Base-by-base conservation (phyloP, 2,329 filamentous ascomycete genomes). In the Magnaporthiopsis poae region DNA sequence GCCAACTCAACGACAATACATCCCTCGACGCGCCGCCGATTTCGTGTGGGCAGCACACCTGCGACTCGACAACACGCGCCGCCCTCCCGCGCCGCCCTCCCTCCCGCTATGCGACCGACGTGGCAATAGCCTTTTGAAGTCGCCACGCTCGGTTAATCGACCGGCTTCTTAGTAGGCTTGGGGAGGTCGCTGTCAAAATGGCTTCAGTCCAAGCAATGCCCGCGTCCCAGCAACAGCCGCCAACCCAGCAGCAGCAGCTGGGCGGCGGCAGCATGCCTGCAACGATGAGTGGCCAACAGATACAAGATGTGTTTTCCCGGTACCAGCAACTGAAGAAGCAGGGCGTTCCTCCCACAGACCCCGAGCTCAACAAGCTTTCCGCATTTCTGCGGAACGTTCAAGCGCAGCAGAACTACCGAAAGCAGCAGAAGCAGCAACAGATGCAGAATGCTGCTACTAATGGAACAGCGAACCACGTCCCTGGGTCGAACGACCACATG, bases 261-360 rank as follows among this genome's bases (percentile, higher is more conserved):
- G 15, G n/a, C 70, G 86, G 85, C 72, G 82, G 80, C 68, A 81
- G 82, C 68, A 81, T 92, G 75, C 84, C 88, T 66, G 80, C 83
- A 52, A 88, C 88, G 75, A 82, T 92, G 73, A 93, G 86, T 67
- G 89, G 89, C 73, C 88, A 92, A 74, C 87, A 92, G 75, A 84
- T 92, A 60, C 90, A 93, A 77, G 90, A 92, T 73, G 84, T 90
- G 71, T 90, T 84, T 70, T 79, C 81, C 93, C 92, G 91, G 84
- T 95, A 90, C 71, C 89, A 90, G 74, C 87, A 91, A 76, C 92
- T 98, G 90, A 95, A 94, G 78, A 86, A 90, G 66, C 84, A 89
- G 72, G 93, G 93, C 71, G 89, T 96, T 31, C 86, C 91, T 60
- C 84, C 88, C 67, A 89, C 84, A 67, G 92, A 98, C 73, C 94